Evolutionary conservation across 768 basidiomycete genomes (phyloP).

Genomic region (Kwoniella europaea): DNA sequence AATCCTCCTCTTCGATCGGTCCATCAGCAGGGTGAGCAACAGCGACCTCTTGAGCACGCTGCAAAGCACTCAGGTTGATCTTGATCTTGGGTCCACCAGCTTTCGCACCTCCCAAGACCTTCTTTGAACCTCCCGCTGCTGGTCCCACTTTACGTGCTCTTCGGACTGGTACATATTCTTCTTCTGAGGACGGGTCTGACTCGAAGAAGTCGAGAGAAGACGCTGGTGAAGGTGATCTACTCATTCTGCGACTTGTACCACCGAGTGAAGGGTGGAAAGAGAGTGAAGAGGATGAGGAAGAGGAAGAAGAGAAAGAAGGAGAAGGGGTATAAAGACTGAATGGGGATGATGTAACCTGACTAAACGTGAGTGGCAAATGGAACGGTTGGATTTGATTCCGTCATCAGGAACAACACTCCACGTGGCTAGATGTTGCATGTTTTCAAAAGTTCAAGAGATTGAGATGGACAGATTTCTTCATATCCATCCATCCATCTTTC

Average conservation of each 20-base stretch:
- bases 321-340: not conserved
- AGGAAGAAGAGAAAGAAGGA: not conserved
- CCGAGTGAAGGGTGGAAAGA: not conserved
- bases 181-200: conserved; percentile 43
- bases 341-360: not conserved
- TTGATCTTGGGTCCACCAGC: conserved; percentile 30
- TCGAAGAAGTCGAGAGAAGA: conserved; percentile 50
- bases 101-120: conserved; percentile 20
- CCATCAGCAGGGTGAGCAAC: conserved; percentile 43
- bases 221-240: conserved; percentile 45
- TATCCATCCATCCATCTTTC: not conserved
- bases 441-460: conserved; percentile 1
- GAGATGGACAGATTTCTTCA: not conserved
- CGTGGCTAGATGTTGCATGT: not conserved
- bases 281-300: conserved; percentile 7
- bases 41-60: conserved; percentile 28
- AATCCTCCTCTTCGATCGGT: conserved; percentile 42
- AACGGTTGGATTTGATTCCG: not conserved
- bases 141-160: conserved; percentile 12
- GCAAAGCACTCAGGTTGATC: conserved; percentile 47
- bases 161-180: conserved; percentile 38
- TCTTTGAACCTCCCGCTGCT: conserved; percentile 25
- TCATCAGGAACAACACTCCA: not conserved
- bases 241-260: conserved; percentile 30
- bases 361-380: conserved; percentile 1